Evolutionary conservation across 306 rosid species (phyloP), one percentile per base, ranked within the genome.

Genomic region (Prunus dulcis): DNA sequence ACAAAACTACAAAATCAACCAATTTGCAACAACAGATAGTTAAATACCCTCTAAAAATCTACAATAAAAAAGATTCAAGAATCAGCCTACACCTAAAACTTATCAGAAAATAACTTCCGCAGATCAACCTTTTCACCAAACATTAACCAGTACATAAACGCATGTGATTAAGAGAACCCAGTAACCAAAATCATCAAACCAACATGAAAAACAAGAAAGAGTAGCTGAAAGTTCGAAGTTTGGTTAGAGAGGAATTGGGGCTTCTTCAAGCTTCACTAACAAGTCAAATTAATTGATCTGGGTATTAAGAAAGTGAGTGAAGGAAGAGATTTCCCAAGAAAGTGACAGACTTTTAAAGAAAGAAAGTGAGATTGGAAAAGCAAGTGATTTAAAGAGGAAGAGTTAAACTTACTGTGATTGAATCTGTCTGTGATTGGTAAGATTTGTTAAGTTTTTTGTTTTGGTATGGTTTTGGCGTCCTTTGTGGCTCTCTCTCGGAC

Each of bases 331-430:
- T 60, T 46, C 51, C 25, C 27, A 8, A 77, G 75, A 58, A 68
- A 74, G 66, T 25, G 77, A 50, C 45, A 75, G 71, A 51, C 7
- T 14, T 69, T 72, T 25, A 25, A 38, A 81, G 34, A 20, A 50
- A 71, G n/a, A 70, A 53, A 58, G 70, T 34, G 65, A 67, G 58
- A 8, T 6, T 50, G 41, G 68, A 43, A 38, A 38, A 30, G 70
- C 57, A 25, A 71, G 38, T 56, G 75, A 78, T 66, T 51, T 56
- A 19, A 19, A 58, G 20, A 66, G 30, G 63, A 67, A 57, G 66
- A 60, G 76, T 30, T 50, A 47, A 53, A 74, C 89, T 56, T 43
- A 87, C 90, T 76, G 87, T 56, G 82, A 60, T 67, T 78, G 85
- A 80, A 85, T 77, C 74, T 72, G 53, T 78, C 11, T 34, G 52